Evolutionary conservation across 2,329 filamentous ascomycete genomes (phyloP).

Genomic region (Penicillium sp.): DNA sequence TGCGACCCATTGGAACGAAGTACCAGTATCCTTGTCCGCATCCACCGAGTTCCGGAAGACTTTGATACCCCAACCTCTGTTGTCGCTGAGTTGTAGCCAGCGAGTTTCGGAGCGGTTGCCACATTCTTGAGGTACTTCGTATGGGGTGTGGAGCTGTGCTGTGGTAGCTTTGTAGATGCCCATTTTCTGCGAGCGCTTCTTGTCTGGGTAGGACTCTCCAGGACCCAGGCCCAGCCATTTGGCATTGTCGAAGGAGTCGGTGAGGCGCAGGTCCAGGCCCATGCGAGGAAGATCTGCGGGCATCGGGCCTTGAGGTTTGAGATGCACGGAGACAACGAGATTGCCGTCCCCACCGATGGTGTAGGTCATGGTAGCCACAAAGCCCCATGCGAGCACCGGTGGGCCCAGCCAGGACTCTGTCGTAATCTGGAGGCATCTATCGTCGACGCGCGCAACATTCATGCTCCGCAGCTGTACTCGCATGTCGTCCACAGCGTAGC

Average conservation of each 20-base stretch:
- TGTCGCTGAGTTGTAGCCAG: background rate
- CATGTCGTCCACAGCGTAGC: conserved; percentile 19
- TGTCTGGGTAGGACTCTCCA: conserved; percentile 31
- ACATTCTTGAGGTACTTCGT: conserved; percentile 14
- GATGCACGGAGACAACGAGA: background rate
- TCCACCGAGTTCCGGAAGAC: conserved; percentile 5
- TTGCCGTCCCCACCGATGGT: background rate
- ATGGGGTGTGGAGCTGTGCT: conserved; percentile 25
- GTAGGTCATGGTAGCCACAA: background rate
- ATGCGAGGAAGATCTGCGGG: background rate
- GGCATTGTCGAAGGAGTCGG: conserved; percentile 13
- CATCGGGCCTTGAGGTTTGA: background rate
- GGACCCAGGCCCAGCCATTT: conserved; percentile 31
- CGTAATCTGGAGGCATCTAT: background rate
- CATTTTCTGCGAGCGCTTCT: conserved; percentile 25
- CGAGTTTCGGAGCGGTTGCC: background rate
- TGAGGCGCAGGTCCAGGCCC: conserved; percentile 6
- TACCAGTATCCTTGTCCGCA: conserved; percentile 10
- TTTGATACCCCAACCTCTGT: background rate
- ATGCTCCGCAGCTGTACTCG: background rate
- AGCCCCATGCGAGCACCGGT: background rate
- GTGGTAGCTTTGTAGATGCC: conserved; percentile 21
- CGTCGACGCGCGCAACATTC: background rate
- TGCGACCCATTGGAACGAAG: conserved; percentile 21
- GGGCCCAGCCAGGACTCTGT: background rate